Conservation (phyloP, 352 stramenopile species). For the Pythium diclinum region DNA sequence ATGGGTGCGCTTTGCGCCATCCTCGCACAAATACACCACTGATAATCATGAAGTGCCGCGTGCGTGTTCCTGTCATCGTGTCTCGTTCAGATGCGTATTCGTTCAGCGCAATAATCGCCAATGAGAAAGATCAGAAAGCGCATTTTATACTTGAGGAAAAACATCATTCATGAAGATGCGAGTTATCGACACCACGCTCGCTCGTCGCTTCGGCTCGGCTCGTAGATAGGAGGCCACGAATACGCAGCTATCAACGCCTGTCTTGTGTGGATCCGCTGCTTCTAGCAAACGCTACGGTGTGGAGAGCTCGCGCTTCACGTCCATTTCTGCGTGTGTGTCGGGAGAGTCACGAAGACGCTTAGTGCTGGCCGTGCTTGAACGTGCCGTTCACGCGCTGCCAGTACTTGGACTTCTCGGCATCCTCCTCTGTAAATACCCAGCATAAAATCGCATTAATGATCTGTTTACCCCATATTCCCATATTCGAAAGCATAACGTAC, state of each 20-base stretch:
- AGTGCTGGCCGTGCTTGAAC: constrained; percentile 78
- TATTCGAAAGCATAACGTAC: constrained; percentile 30
- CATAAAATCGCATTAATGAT: background rate
- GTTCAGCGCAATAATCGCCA: background rate
- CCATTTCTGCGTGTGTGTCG: constrained; percentile 9
- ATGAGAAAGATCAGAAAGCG: background rate
- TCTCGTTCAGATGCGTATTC: too few relatives aligned
- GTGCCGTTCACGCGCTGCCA: constrained; percentile 85
- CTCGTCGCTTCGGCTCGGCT: constrained; percentile 5
- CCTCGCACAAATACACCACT: constrained; percentile 17
- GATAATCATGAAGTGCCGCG: background rate
- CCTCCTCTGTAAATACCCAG: constrained; percentile 49
- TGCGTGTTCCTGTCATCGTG: background rate
- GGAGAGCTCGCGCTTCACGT: constrained; percentile 13
- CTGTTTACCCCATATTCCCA: background rate
- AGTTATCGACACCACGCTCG: constrained; percentile 11
- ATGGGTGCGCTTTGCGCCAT: constrained; percentile 16
- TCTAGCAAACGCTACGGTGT: background rate
- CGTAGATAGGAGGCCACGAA: background rate
- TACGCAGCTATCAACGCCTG: background rate
- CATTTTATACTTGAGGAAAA: constrained; percentile 7
- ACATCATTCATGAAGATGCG: constrained; percentile 19
- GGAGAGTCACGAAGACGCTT: constrained; percentile 26
- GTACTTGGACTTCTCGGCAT: constrained; percentile 84
- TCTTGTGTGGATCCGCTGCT: background rate